phyloP scores from a whole-genome alignment of 1,284 basidiomycete species.

The Ganoderma sp. region DNA sequence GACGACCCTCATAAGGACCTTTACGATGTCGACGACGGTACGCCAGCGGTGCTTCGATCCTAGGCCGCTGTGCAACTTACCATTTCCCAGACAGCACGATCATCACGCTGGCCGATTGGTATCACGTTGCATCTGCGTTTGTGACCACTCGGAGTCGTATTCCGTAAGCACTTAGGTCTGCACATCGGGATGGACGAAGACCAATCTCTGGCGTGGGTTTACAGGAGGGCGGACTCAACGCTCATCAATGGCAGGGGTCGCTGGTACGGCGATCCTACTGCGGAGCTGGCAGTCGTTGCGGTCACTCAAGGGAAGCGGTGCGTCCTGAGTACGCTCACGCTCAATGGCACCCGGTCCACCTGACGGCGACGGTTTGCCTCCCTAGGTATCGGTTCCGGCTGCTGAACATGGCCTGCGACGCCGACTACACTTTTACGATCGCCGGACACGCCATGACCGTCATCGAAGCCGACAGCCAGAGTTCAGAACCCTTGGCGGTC shows the following conservation, averaged over 20 bases:
- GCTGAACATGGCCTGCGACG: constrained; percentile 53
- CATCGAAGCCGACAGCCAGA: constrained; percentile 59
- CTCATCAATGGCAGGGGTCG: constrained; percentile 58
- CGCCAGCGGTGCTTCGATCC: not conserved
- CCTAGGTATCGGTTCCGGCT: constrained; percentile 48
- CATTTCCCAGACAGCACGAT: constrained; percentile 34
- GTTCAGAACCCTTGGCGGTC: constrained; percentile 47
- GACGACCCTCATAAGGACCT: constrained; percentile 46
- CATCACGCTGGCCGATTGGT: constrained; percentile 41
- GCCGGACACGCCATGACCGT: constrained; percentile 54
- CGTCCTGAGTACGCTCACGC: not conserved
- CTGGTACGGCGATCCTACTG: constrained; percentile 23
- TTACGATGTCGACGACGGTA: constrained; percentile 54
- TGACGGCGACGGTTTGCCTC: not conserved
- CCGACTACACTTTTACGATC: constrained; percentile 46
- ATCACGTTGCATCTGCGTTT: constrained; percentile 30
- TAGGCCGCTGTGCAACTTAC: not conserved
- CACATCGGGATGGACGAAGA: not conserved
- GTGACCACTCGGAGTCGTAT: not conserved
- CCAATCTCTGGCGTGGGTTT: not conserved
- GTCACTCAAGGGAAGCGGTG: constrained; percentile 46
- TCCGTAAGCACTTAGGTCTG: constrained; percentile 20
- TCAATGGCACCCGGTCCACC: not conserved
- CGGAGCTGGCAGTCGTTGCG: constrained; percentile 41
- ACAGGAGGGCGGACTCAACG: constrained; percentile 38